Base-by-base conservation (phyloP, 331 rosid genomes). In the Quercus lobata region DNA sequence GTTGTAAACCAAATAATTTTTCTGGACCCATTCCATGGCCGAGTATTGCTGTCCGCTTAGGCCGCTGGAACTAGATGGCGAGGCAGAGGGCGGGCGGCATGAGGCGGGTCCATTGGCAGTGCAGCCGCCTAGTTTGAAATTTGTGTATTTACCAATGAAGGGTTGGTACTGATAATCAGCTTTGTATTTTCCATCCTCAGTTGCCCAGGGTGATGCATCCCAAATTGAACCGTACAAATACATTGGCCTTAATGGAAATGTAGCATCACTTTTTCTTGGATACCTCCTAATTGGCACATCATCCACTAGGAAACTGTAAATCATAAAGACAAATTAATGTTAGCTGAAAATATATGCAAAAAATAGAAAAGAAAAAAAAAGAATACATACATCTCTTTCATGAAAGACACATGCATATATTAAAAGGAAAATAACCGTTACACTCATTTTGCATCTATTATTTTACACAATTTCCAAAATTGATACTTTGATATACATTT, bases 171-270 rank as follows among this genome's bases (percentile, higher is more conserved):
- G 75, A 74, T 90, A 95, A 75, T 89, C 87, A 32, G 92, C 98
- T 74, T 88, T 93, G 93, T 93, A 91, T 85, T 90, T 93, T 57
- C 98, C 99, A 60, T 82, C 81, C 76, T 96, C 97, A 15, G 98
- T 93, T 3, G 99, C 98, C 99, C 99, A 96, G 3, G 87, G 29
- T 19, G 97, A 96, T 35, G 99, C 99, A 81, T 93, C 99, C 99
- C 99, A 93, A 78, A 93, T 92, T 18, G 98, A 91, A 32, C 98
- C 99, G 71, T 91, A 96, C 57, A 82, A 84, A 87, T 88, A 87
- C 99, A 96, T 88, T 74, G 96, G 89, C 62, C 99, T 85, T 55
- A 74, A 22, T 21, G 97, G 99, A 73, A 87, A 96, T 63, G 97
- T 96, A 3, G 90, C 89, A 30, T 96, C 97, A 74, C 87, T 90